Evolutionary conservation across 345 rosid species (phyloP).

Genomic region (Populus deltoides): DNA sequence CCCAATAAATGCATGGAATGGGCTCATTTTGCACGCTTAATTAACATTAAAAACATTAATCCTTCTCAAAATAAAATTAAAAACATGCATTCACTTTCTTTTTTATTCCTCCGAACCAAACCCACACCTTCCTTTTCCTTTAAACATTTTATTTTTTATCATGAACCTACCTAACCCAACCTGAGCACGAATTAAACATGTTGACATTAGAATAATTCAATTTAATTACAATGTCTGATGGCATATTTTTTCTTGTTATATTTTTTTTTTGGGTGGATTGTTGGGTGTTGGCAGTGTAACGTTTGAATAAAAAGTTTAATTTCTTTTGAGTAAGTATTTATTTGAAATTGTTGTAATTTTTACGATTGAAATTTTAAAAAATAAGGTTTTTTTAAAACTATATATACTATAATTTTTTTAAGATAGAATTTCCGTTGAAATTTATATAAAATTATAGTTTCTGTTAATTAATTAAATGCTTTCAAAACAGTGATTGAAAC

Average conservation of each 20-base stretch:
- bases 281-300: not conserved
- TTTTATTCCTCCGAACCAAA: not conserved
- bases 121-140: not conserved
- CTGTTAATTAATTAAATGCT: too few relatives aligned
- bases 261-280: too few relatives aligned
- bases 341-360: too few relatives aligned
- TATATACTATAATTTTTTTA: too few relatives aligned
- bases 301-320: not conserved
- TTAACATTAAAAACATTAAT: not conserved
- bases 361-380: too few relatives aligned
- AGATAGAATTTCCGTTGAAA: too few relatives aligned
- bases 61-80: not conserved
- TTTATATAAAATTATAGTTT: too few relatives aligned
- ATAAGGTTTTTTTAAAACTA: too few relatives aligned
- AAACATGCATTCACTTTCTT: not conserved
- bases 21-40: too few relatives aligned
- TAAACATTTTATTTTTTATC: not conserved
- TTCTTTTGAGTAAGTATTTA: not conserved
- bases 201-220: not conserved
- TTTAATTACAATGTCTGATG: not conserved
- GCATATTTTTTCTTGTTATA: not conserved
- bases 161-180: not conserved
- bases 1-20: too few relatives aligned
- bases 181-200: not conserved
- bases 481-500: too few relatives aligned